Evolutionary conservation across 2,329 filamentous ascomycete genomes (phyloP).

Genomic region (Pyricularia sp.): DNA sequence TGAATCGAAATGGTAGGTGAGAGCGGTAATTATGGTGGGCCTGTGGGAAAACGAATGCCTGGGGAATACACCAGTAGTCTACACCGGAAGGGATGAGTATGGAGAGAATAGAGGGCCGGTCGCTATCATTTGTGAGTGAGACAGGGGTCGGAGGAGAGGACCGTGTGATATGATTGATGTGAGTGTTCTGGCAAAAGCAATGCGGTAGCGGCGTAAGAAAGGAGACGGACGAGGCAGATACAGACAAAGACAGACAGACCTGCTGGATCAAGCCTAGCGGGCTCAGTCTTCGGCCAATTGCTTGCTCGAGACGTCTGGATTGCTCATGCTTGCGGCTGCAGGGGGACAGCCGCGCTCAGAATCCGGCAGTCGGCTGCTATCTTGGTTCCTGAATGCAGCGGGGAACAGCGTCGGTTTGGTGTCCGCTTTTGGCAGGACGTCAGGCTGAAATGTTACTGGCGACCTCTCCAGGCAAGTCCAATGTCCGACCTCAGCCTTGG

Average conservation of each 20-base stretch:
- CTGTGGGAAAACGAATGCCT: background rate
- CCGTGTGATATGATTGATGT: background rate
- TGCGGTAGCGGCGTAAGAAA: background rate
- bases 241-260: background rate
- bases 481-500: background rate
- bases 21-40: background rate
- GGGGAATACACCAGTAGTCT: background rate
- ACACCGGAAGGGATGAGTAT: background rate
- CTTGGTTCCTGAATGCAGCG: background rate
- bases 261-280: background rate
- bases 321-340: background rate
- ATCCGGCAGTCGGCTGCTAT: background rate
- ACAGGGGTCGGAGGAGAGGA: background rate
- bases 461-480: background rate
- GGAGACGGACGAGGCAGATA: background rate
- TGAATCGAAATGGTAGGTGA: background rate
- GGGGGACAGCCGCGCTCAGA: background rate
- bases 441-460: background rate
- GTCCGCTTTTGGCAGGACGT: background rate
- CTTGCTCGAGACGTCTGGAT: background rate
- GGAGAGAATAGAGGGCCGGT: background rate
- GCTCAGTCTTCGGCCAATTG: background rate
- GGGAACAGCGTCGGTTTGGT: background rate
- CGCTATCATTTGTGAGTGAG: background rate
- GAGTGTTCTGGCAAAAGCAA: background rate